phyloP scores from a whole-genome alignment of 177 flowering plant species.

The Telopea speciosissima region DNA sequence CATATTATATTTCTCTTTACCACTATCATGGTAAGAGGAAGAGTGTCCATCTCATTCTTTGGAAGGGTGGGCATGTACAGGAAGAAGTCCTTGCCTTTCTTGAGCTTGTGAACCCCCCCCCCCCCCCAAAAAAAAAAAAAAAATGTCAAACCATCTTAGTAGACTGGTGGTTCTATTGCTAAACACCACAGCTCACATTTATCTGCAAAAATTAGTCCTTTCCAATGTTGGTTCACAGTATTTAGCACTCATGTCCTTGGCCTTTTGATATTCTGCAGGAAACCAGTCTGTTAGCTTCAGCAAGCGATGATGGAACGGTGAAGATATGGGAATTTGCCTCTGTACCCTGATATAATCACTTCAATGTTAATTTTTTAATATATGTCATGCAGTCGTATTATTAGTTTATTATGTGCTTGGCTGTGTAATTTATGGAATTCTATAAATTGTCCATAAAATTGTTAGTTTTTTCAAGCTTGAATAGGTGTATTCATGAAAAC shows the following conservation, averaged over 20 bases:
- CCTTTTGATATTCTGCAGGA: conserved; percentile 34
- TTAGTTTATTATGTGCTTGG: too few species aligned
- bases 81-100: not conserved
- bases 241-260: not conserved
- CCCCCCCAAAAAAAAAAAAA: too few species aligned
- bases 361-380: too few species aligned
- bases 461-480: too few species aligned
- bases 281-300: conserved; percentile 62
- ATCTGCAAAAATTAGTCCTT: not conserved
- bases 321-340: conserved; percentile 82
- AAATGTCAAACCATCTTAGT: not conserved
- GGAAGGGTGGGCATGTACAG: not conserved
- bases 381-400: too few species aligned
- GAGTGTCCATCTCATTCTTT: not conserved
- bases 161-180: too few species aligned
- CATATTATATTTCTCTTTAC: too few species aligned
- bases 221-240: not conserved
- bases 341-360: not conserved
- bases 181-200: not conserved
- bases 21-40: not conserved
- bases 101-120: too few species aligned
- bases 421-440: too few species aligned
- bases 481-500: too few species aligned
- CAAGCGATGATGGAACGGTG: conserved; percentile 79
- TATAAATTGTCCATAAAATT: too few species aligned